Conservation (phyloP, 2,329 filamentous ascomycete species). For the Dryadomyces sulphureus region DNA sequence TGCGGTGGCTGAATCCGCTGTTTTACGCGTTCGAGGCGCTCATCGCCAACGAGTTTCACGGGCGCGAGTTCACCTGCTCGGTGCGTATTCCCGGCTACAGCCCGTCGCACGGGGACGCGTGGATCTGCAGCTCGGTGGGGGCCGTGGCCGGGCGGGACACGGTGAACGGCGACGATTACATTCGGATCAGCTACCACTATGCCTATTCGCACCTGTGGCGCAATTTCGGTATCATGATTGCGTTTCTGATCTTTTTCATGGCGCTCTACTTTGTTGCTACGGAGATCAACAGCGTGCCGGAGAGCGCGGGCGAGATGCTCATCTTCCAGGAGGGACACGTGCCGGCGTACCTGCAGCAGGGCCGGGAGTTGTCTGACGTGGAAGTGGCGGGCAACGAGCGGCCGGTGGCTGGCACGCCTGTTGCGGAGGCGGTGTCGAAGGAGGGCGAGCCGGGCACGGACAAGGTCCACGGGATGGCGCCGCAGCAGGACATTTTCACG, state of each 20-base stretch:
- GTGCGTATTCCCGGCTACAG: conserved; percentile 23
- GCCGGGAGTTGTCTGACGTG: background rate
- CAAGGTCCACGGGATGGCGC: conserved; percentile 17
- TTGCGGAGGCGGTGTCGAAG: background rate
- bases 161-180: conserved; percentile 45
- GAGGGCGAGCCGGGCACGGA: no score
- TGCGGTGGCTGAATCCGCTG: conserved; percentile 66
- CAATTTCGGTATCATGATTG: conserved; percentile 46
- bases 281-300: conserved; percentile 24
- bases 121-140: conserved; percentile 44
- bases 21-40: conserved; percentile 68
- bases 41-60: conserved; percentile 69
- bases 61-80: conserved; percentile 41
- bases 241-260: conserved; percentile 44
- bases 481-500: conserved; percentile 65
- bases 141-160: conserved; percentile 32
- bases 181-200: conserved; percentile 41
- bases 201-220: conserved; percentile 47
- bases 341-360: conserved; percentile 22
- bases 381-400: background rate
- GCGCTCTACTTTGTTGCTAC: conserved; percentile 29
- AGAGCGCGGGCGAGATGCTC: background rate
- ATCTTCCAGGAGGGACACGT: conserved; percentile 15
- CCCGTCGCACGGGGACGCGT: conserved; percentile 21
- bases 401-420: background rate